Percentiles rank a stretch among this genome's conserved stretches.
Evolutionary conservation across 2,329 filamentous ascomycete species (phyloP).

Genomic region (Lasiodiplodia theobromae): DNA sequence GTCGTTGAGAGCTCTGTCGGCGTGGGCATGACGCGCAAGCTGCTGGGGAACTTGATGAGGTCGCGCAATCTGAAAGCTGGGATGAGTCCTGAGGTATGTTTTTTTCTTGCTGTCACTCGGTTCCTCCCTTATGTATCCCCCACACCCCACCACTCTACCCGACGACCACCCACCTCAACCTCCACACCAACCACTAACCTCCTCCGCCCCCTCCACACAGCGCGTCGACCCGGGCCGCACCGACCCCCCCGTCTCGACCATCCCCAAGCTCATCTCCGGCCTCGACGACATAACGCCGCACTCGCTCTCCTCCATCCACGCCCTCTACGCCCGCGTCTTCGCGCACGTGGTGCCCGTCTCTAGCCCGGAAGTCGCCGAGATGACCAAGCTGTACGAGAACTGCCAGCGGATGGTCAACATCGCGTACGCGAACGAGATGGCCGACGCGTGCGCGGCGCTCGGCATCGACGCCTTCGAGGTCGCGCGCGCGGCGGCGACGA

Average conservation of each 20-base stretch:
- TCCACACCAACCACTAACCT: conserved; percentile 52
- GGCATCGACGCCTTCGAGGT: conserved; percentile 62
- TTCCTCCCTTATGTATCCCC: no score
- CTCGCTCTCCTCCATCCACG: conserved; percentile 54
- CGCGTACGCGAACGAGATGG: conserved; percentile 65
- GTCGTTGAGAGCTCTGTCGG: conserved; percentile 63
- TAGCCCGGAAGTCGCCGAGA: conserved; percentile 65
- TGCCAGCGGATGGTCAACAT: conserved; percentile 64
- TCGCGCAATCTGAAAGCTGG: conserved; percentile 38
- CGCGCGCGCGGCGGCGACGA: conserved; percentile 57
- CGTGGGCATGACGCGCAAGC: conserved; percentile 61
- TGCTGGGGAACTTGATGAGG: conserved; percentile 56
- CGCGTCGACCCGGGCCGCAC: conserved; percentile 60
- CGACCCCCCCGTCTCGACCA: conserved; percentile 46
- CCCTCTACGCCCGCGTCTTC: conserved; percentile 58
- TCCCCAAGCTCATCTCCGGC: conserved; percentile 63
- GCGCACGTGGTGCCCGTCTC: conserved; percentile 58
- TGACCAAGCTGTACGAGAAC: conserved; percentile 67
- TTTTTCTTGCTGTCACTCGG: conserved; percentile 64
- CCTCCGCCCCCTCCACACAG: conserved; percentile 54
- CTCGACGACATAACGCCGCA: conserved; percentile 55
- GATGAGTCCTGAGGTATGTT: conserved; percentile 54
- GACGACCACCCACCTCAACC: conserved; percentile 62
- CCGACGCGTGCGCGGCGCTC: conserved; percentile 57
- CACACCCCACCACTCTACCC: background rate